Evolutionary conservation across 495 filamentous ascomycete species (phyloP), one percentile per base, ranked within the genome.

Genomic region (Hyaloscypha variabilis): DNA sequence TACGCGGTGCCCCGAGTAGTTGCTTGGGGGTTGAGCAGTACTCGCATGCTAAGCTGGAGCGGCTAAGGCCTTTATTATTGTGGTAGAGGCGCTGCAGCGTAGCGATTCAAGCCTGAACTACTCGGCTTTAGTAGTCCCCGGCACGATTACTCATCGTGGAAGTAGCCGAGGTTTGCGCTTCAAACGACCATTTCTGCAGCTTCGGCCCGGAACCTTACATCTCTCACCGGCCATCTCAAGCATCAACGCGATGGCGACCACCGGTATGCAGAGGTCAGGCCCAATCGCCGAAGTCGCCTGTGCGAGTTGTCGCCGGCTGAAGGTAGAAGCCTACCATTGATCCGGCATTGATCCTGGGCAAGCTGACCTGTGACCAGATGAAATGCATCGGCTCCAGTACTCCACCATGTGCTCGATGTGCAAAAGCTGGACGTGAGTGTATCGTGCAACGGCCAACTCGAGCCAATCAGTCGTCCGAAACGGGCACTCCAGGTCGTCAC

Each of bases 321-420:
- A 54, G 51, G 51, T 54, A 46, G 17, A 28, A 3, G 51, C 25
- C 21, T 10, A 8, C 51, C 2, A n/a, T n/a, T n/a, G n/a, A n/a
- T n/a, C n/a, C n/a, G n/a, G n/a, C 8, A 25, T 11, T 25, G 25
- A 54, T 54, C 2, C 51, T 25, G 25, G 25, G 19, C 19, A 54
- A 24, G 23, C 25, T 25, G 25, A 54, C 25, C 6, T 34, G 8
- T 6, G 51, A 25, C 8, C 39, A 62, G 59, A 62, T 62, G 59
- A 62, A 53, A 52, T 62, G 59, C 23, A 21, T 62, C 26, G 59
- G 59, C 13, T 50, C 29, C 28, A 42, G n/a, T 19, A 52, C 51
- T 30, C 59, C 59, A 21, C 59, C 59, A 6, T 62, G 59, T 23
- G 42, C 25, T 14, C 59, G 59, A 6, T 62, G 59, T 46, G 42